phyloP scores from a whole-genome alignment of 129 eudicot genomes.

The Mikania micrantha region DNA sequence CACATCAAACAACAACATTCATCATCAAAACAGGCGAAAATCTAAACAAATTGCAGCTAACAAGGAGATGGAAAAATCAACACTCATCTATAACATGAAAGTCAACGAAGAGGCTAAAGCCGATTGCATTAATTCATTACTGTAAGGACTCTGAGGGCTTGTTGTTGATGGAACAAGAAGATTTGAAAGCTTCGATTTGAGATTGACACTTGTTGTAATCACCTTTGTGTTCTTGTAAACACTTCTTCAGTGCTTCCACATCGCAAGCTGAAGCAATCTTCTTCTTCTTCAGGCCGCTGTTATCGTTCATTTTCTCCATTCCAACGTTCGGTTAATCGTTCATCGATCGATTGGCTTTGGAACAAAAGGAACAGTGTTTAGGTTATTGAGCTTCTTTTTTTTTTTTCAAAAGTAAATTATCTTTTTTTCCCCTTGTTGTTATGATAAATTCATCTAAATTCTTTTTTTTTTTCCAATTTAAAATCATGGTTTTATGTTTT shows the following conservation, averaged over 20 bases:
- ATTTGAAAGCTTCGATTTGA: conserved; percentile 62
- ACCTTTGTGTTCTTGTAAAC: conserved; percentile 63
- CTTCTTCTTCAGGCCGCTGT: conserved; percentile 15
- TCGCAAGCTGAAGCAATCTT: conserved; percentile 46
- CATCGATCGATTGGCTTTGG: no score
- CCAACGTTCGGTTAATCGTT: no score
- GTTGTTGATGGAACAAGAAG: conserved; percentile 50
- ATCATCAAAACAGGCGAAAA: not conserved
- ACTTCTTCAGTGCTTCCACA: conserved; percentile 67
- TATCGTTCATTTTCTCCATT: conserved; percentile 15
- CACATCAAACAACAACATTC: not conserved
- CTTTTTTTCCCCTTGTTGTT: no score
- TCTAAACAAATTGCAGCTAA: not conserved
- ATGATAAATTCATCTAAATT: no score
- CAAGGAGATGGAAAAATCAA: not conserved
- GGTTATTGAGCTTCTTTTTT: no score
- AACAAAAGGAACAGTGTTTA: no score
- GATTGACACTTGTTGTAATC: conserved; percentile 57
- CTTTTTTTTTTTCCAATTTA: no score
- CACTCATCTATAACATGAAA: not conserved
- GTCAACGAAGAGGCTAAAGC: not conserved
- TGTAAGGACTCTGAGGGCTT: conserved; percentile 22
- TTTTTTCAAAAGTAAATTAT: no score
- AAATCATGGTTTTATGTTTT: no score
- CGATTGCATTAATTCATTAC: not conserved